Evolutionary conservation across 2,329 filamentous ascomycete species (phyloP).

Genomic region (Colletotrichum musae): DNA sequence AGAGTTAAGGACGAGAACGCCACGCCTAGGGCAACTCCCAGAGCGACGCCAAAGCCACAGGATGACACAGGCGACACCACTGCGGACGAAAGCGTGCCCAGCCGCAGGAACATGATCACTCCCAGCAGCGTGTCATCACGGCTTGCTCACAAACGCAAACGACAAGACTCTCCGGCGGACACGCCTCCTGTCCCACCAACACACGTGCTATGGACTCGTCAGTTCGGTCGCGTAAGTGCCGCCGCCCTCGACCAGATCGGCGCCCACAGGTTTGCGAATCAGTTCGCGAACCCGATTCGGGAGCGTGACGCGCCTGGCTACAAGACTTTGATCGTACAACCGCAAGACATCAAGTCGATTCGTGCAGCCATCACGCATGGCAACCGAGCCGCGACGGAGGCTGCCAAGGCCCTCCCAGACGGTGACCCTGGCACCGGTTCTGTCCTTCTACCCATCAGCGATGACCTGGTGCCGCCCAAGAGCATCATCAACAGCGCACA

Average conservation of each 20-base stretch:
- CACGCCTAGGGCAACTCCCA: conserved; percentile 52
- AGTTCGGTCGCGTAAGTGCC: conserved; percentile 80
- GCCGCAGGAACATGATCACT: conserved; percentile 55
- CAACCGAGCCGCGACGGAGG: conserved; percentile 73
- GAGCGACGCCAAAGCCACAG: conserved; percentile 57
- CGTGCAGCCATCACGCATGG: conserved; percentile 82
- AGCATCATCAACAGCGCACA: conserved; percentile 95
- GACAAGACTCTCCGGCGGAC: conserved; percentile 65
- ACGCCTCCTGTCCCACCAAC: conserved; percentile 69
- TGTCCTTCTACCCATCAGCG: conserved; percentile 77
- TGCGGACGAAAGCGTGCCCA: conserved; percentile 65
- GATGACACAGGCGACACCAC: conserved; percentile 71
- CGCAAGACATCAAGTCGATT: conserved; percentile 84
- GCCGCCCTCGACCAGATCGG: conserved; percentile 83
- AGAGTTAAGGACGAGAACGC: conserved; percentile 72
- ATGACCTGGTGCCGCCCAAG: conserved; percentile 86
- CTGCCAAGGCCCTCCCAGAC: conserved; percentile 72
- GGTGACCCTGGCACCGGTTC: conserved; percentile 69
- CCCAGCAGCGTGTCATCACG: conserved; percentile 56
- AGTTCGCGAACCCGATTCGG: conserved; percentile 82
- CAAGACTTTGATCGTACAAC: conserved; percentile 78
- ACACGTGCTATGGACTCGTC: conserved; percentile 82
- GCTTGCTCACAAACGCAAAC: conserved; percentile 67
- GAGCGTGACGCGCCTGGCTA: conserved; percentile 84
- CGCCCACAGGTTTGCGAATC: conserved; percentile 83